Evolutionary conservation across 2,329 filamentous ascomycete species (phyloP).

Genomic region (Fusarium keratoplasticum): DNA sequence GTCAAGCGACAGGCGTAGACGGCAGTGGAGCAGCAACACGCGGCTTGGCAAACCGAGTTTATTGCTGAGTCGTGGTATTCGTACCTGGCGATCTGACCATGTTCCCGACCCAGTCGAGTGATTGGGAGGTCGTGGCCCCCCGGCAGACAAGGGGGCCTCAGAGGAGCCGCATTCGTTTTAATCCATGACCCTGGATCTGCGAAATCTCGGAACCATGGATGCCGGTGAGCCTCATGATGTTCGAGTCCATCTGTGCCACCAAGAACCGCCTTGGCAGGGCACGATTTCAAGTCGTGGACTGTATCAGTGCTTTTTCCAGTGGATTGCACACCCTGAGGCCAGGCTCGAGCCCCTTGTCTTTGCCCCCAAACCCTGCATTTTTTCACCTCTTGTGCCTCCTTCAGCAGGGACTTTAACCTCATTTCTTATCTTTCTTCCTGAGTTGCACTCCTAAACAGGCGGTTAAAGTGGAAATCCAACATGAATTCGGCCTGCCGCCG

Average conservation of each 20-base stretch:
- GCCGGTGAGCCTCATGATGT: conserved; percentile 13
- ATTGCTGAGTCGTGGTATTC: not conserved
- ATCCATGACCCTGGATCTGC: conserved; percentile 12
- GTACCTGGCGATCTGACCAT: conserved; percentile 18
- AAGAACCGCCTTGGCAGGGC: conserved; percentile 3
- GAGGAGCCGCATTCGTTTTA: conserved; percentile 5
- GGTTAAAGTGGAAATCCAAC: conserved; percentile 9
- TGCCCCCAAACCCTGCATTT: not conserved
- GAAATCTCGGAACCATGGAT: conserved; percentile 15
- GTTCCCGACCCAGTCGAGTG: conserved; percentile 6
- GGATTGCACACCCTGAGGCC: not conserved
- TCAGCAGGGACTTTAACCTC: not conserved
- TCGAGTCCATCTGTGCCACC: not conserved
- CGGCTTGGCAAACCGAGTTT: conserved; percentile 6
- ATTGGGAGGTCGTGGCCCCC: not conserved
- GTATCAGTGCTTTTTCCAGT: not conserved
- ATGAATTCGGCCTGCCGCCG: conserved; percentile 23
- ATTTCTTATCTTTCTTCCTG: not conserved
- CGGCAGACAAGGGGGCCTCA: conserved; percentile 5
- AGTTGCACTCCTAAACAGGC: conserved; percentile 5
- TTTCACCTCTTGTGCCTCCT: not conserved
- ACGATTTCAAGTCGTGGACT: not conserved
- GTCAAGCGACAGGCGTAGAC: not conserved
- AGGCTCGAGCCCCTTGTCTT: not conserved
- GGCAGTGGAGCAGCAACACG: not conserved